A percentile compares a stretch with the other conserved stretches of the same genome.
These are phyloP conservation scores for Ascochyta lentis DNA, from an alignment of 2,329 filamentous ascomycete genomes.

Conservation along the genomic window DNA sequence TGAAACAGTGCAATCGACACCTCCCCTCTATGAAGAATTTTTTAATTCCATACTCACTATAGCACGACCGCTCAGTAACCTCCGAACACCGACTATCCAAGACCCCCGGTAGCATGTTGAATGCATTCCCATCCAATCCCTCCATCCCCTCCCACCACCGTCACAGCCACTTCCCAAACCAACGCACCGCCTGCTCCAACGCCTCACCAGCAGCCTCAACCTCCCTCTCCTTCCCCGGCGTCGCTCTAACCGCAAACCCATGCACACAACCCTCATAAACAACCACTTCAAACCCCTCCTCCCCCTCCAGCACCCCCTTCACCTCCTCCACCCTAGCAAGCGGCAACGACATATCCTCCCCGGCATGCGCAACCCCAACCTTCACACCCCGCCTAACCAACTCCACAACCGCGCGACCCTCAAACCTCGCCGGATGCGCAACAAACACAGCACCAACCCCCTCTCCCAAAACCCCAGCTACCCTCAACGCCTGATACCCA, in stretches of 20 bases:
- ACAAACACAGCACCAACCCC: conserved; percentile 23
- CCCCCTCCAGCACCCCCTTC: conserved; percentile 24
- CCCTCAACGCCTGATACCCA: conserved; percentile 20
- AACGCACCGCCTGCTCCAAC: conserved; percentile 29
- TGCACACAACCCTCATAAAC: conserved; percentile 28
- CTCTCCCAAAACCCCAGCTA: too few species aligned
- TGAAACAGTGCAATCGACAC: too few species aligned
- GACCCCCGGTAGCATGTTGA: not conserved
- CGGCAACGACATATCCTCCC: conserved; percentile 24
- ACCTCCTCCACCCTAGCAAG: conserved; percentile 21
- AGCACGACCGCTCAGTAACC: not conserved
- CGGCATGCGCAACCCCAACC: conserved; percentile 25
- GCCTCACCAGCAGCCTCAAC: conserved; percentile 30
- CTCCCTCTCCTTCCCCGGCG: conserved; percentile 25
- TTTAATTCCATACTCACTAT: not conserved
- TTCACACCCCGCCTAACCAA: not conserved
- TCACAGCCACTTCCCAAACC: conserved; percentile 36
- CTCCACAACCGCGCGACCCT: not conserved
- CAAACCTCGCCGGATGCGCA: conserved; percentile 25
- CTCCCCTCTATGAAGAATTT: not conserved
- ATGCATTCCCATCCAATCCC: not conserved
- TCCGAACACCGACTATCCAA: not conserved
- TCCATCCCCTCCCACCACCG: not conserved
- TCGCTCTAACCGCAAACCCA: conserved; percentile 36
- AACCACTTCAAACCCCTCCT: conserved; percentile 26